A percentile compares a stretch with the other conserved stretches of the same genome.
These are phyloP conservation scores for Ustilago crameri DNA, from an alignment of 1,284 basidiomycete species.

Conservation along the genomic window DNA sequence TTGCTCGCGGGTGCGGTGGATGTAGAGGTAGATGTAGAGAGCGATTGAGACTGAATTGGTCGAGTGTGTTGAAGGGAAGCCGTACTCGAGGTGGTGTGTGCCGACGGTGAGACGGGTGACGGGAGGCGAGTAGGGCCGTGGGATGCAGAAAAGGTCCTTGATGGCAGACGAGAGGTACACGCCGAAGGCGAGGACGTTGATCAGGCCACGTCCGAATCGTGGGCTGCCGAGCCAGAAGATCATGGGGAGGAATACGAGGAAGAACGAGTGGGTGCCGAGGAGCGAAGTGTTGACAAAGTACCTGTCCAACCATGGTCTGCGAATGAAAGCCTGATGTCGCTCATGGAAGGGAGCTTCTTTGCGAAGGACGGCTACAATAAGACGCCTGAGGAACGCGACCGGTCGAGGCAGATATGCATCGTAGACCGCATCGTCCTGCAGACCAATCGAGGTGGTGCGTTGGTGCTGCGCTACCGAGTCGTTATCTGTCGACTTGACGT, in stretches of 20 bases:
- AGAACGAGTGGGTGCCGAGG: slow-evolving; percentile 86
- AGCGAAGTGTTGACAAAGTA: slow-evolving; percentile 92
- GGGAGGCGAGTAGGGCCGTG: slow-evolving; percentile 89
- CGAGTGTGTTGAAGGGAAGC: slow-evolving; percentile 95
- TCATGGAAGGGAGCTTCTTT: slow-evolving; percentile 49
- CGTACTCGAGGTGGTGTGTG: slow-evolving; percentile 74
- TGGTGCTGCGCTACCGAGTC: slow-evolving; percentile 31
- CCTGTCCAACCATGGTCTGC: slow-evolving; percentile 76
- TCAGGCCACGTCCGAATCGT: slow-evolving; percentile 73
- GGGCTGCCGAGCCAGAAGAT: slow-evolving; percentile 87
- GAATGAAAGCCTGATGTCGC: slow-evolving; percentile 42
- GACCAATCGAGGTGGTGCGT: slow-evolving; percentile 53
- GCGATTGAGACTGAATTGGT: slow-evolving; percentile 91
- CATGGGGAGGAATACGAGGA: slow-evolving; percentile 86
- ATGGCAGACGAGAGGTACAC: slow-evolving; percentile 85
- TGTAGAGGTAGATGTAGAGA: slow-evolving; percentile 59
- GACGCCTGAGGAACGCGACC: slow-evolving; percentile 42
- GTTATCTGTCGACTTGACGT: slow-evolving; percentile 32
- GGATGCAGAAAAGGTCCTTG: slow-evolving; percentile 90
- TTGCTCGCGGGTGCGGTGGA: slow-evolving; percentile 23
- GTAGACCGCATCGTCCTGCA: slow-evolving; percentile 54
- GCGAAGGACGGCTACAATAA: slow-evolving; percentile 39
- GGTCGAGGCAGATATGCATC: slow-evolving; percentile 51
- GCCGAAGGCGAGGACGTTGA: slow-evolving; percentile 79
- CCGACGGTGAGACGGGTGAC: slow-evolving; percentile 78